Conservation (phyloP, 2,329 filamentous ascomycete genomes). For the Septoria linicola region DNA sequence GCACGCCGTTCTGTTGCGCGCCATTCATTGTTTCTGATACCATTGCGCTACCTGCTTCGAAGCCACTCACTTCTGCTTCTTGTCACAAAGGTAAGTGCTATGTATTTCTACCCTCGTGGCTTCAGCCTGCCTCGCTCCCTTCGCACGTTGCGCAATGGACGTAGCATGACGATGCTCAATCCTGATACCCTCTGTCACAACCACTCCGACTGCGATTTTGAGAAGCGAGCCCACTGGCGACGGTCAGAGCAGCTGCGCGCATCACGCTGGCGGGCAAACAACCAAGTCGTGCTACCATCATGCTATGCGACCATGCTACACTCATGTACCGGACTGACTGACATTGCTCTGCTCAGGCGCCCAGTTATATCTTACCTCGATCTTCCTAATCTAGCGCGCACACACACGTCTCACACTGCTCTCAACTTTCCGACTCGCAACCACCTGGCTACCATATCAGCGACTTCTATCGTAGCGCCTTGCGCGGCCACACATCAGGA, state of each 20-base stretch:
- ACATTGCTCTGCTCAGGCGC: neutral
- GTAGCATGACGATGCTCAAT: too few relatives aligned
- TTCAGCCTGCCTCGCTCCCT: too few relatives aligned
- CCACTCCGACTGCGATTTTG: too few relatives aligned
- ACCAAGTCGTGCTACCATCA: constrained; percentile 11
- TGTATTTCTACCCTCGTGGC: too few relatives aligned
- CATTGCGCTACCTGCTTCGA: constrained; percentile 6
- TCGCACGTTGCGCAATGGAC: too few relatives aligned
- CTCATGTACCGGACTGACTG: neutral
- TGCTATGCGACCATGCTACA: constrained; percentile 3
- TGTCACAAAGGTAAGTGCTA: constrained; percentile 5
- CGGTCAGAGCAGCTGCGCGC: constrained; percentile 2
- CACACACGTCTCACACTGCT: neutral
- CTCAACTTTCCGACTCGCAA: neutral
- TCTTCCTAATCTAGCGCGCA: neutral
- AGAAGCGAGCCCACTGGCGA: too few relatives aligned
- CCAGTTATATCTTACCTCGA: neutral
- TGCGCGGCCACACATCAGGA: constrained; percentile 57
- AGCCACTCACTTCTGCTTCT: neutral
- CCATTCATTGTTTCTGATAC: neutral
- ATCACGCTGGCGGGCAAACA: constrained; percentile 21
- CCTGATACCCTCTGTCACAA: too few relatives aligned
- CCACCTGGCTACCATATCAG: neutral
- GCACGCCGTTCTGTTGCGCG: neutral
- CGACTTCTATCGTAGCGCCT: constrained; percentile 14